phyloP scores from a whole-genome alignment of 352 stramenopile genomes.

The Pythium dissotocum region DNA sequence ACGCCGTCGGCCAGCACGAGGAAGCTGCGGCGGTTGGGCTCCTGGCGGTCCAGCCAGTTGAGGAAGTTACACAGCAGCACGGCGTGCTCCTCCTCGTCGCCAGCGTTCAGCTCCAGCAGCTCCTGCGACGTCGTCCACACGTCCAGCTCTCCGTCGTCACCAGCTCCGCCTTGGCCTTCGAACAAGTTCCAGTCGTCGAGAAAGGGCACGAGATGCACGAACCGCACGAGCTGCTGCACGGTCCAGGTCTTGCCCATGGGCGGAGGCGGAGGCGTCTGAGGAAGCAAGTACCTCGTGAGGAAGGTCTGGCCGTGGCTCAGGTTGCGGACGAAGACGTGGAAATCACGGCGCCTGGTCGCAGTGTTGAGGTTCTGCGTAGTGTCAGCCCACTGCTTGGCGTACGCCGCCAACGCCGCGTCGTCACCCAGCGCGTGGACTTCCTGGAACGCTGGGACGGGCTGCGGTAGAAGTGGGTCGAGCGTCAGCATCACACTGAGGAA shows the following conservation, averaged over 20 bases:
- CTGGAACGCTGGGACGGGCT: conserved; percentile 34
- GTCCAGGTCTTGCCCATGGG: conserved; percentile 9
- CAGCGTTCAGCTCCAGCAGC: conserved; percentile 87
- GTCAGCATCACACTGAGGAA: conserved; percentile 88
- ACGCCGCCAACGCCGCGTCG: conserved; percentile 29
- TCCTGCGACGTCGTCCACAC: conserved; percentile 91
- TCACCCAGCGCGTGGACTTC: conserved; percentile 15
- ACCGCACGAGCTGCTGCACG: conserved; percentile 67
- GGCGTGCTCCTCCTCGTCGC: conserved; percentile 91
- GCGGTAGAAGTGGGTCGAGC: conserved; percentile 81
- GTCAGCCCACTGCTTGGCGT: conserved; percentile 39
- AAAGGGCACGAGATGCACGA: conserved; percentile 91
- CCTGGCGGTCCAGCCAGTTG: conserved; percentile 74
- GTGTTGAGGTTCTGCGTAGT: conserved; percentile 22
- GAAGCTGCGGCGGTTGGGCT: conserved; percentile 50
- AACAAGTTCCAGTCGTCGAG: conserved; percentile 90
- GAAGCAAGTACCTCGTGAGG: conserved; percentile 66
- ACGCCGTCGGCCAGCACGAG: conserved; percentile 86
- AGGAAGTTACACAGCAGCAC: conserved; percentile 92
- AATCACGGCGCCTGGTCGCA: conserved; percentile 40
- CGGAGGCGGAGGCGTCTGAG: conserved; percentile 63
- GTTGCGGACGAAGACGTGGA: conserved; percentile 77
- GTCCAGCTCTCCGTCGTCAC: conserved; percentile 57
- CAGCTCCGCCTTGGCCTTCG: not conserved
- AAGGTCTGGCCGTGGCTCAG: conserved; percentile 69